A percentile compares a stretch with the other conserved stretches of the same genome.
phyloP scores from a whole-genome alignment of 2,329 filamentous ascomycete genomes.

The Talaromyces marneffei region DNA sequence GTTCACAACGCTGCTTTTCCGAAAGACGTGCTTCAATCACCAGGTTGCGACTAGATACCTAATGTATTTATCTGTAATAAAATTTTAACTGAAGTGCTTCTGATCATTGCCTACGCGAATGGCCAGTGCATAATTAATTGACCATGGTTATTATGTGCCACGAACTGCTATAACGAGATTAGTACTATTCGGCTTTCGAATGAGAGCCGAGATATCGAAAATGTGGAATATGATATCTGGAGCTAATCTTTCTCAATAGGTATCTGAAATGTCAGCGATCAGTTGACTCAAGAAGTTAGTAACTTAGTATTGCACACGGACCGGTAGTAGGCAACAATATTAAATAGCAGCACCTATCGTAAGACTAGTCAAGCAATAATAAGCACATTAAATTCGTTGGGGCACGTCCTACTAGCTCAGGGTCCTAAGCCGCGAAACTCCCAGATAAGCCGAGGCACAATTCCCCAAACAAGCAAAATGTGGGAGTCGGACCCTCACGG shows the following conservation, averaged over 20 bases:
- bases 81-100: too few species aligned
- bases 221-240: neutral
- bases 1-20: too few species aligned
- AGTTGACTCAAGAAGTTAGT: too few species aligned
- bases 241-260: neutral
- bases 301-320: neutral
- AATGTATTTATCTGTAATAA: too few species aligned
- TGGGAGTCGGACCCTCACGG: neutral
- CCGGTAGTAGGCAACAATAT: neutral
- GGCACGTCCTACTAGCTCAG: neutral
- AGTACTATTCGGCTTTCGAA: neutral
- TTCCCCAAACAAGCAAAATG: neutral
- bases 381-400: neutral
- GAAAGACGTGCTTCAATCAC: too few species aligned
- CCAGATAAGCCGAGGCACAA: neutral
- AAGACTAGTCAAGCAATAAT: neutral
- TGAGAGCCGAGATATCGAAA: neutral
- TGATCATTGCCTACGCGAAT: too few species aligned
- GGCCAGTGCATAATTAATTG: too few species aligned
- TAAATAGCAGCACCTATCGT: neutral
- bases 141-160: too few species aligned
- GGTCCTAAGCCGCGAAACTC: neutral
- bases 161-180: neutral
- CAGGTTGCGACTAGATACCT: too few species aligned
- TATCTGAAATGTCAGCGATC: neutral